Percentiles rank a stretch among this genome's conserved stretches.
Evolutionary conservation across 257 asterid species (phyloP).

Genomic region (Paulownia fortunei): DNA sequence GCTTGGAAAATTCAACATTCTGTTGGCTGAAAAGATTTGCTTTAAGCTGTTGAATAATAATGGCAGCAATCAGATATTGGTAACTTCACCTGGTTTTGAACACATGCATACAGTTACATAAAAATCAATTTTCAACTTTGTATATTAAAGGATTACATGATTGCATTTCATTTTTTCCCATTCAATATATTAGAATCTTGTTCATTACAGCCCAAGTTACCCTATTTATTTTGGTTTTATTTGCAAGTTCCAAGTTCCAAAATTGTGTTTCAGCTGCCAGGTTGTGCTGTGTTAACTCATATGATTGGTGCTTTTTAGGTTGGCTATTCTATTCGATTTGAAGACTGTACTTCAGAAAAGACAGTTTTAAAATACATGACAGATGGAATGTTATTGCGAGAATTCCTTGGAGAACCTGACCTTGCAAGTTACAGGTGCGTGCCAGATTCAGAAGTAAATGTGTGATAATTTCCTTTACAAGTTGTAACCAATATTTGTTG

Average conservation of each 20-base stretch:
- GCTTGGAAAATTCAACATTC: neutral
- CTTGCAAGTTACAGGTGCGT: conserved; percentile 83
- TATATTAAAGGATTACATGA: conserved; percentile 6
- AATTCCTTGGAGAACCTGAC: conserved; percentile 95
- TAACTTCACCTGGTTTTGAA: neutral
- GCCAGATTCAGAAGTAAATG: conserved; percentile 14
- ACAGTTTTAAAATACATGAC: conserved; percentile 93
- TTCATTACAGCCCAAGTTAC: neutral
- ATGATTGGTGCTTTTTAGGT: conserved; percentile 48
- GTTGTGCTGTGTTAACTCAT: conserved; percentile 27
- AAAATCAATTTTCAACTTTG: neutral
- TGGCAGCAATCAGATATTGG: neutral
- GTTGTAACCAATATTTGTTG: conserved; percentile 21
- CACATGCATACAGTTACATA: neutral
- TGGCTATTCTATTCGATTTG: conserved; percentile 94
- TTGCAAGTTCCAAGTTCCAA: neutral
- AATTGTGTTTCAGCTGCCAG: conserved; percentile 12
- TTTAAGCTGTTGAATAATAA: conserved; percentile 8
- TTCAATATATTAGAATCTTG: neutral
- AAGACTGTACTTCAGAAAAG: conserved; percentile 91
- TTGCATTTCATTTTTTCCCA: conserved; percentile 5
- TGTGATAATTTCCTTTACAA: conserved; percentile 18
- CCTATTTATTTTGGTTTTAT: conserved; percentile 3
- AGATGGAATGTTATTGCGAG: conserved; percentile 90
- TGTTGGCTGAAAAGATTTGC: neutral